Conservation (phyloP, 345 rosid genomes). For the Euclidium syriacum region DNA sequence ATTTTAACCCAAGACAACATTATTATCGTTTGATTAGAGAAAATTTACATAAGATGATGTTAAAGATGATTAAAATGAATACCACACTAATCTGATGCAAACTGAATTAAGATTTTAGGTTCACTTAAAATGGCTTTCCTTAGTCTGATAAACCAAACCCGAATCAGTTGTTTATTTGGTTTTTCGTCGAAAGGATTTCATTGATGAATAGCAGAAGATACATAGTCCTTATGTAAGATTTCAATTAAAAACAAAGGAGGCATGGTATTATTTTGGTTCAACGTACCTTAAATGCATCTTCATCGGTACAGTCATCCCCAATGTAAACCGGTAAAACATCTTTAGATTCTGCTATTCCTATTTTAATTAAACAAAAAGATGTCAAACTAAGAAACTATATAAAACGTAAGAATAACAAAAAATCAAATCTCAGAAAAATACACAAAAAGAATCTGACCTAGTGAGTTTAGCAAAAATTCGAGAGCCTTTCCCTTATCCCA, state of each 20-base stretch:
- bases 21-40: neutral
- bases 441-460: slow-evolving; percentile 25
- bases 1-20: too few species aligned
- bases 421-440: neutral
- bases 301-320: slow-evolving; percentile 60
- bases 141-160: too few species aligned
- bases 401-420: neutral
- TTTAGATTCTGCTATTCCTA: slow-evolving; percentile 19
- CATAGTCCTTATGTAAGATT: too few species aligned
- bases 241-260: too few species aligned
- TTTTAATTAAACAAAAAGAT: neutral
- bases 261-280: neutral
- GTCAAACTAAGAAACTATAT: neutral
- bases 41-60: neutral
- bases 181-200: too few species aligned
- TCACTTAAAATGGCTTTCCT: neutral
- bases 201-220: too few species aligned
- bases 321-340: slow-evolving; percentile 50
- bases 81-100: neutral
- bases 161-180: too few species aligned
- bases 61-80: neutral
- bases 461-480: slow-evolving; percentile 39
- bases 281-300: slow-evolving; percentile 59
- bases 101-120: neutral
- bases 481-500: slow-evolving; percentile 64